Base-by-base conservation (phyloP, 2,329 filamentous ascomycete species). In the Orbilia brochopaga region DNA sequence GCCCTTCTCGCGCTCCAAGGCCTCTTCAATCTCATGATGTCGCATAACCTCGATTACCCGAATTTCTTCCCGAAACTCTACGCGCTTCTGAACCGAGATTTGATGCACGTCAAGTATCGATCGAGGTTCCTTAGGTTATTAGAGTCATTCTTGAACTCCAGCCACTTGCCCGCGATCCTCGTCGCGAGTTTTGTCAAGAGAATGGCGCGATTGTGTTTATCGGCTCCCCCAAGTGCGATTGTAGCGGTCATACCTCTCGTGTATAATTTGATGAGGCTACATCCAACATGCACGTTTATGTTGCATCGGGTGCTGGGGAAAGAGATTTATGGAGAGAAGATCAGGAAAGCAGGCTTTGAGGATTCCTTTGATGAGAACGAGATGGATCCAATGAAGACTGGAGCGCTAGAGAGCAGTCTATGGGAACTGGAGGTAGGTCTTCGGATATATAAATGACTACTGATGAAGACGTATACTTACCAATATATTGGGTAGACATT, bases 171-270 rank as follows among this genome's bases (percentile, higher is more conserved):
- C 2, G 92, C 91, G 2, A 87, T 88, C 2, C 83, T 99, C 42
- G 90, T 99, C 1, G 93, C 94, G 11, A 96, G 92, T 80, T 99
- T 99, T 80, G 88, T 99, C 81, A 99, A 99, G 81, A 86, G 91
- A n/a, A 84, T 99, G 7, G 87, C 92, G 2, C 85, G 93, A 58
- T 83, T 97, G 40, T 86, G 90, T 15, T 84, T 99, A n/a, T 88
- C 90, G 77, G 92, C 91, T 0, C 93, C 95, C 1, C 94, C 95
- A 1, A 87, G 90, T 35, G 92, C 91, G 30, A 89, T 97, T 59
- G 92, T 97, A 15, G 88, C 88, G 60, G 87, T 96, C 51, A 84
- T 97, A 8, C 95, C 94, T 0, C 97, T 91, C 87, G 88, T 93
- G 57, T 99, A 99, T 83, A 99, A 99, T 80, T 85, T 96, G 75